These are phyloP conservation scores for Wickerhamomyces subpelliculosus DNA, from an alignment of 805 yeast species.

Conservation along the genomic window DNA sequence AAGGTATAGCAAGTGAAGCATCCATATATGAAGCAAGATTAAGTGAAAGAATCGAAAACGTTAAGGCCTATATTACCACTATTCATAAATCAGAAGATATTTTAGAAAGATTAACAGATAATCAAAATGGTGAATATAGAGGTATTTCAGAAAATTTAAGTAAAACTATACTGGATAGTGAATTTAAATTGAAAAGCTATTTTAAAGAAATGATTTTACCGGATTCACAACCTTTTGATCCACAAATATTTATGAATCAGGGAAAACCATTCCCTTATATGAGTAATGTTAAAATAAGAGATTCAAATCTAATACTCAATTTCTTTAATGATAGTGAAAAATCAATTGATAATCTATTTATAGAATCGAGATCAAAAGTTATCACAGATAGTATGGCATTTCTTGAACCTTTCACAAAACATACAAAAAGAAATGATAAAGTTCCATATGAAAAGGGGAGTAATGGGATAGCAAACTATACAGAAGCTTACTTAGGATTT, in stretches of 20 bases:
- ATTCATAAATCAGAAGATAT: constrained; percentile 40
- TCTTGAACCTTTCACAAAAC: constrained; percentile 39
- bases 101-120: constrained; percentile 34
- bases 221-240: constrained; percentile 36
- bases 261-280: constrained; percentile 35
- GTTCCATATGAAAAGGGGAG: constrained; percentile 56
- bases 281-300: constrained; percentile 28
- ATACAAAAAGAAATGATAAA: constrained; percentile 28
- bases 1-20: constrained; percentile 43
- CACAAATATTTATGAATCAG: constrained; percentile 32
- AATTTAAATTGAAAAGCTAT: constrained; percentile 42
- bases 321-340: constrained; percentile 34
- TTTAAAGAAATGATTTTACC: constrained; percentile 39
- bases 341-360: constrained; percentile 26
- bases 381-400: constrained; percentile 38
- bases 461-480: constrained; percentile 49
- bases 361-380: constrained; percentile 35
- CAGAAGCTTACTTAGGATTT: constrained; percentile 42
- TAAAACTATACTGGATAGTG: constrained; percentile 49
- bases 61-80: constrained; percentile 30
- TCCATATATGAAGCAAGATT: constrained; percentile 32
- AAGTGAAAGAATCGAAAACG: constrained; percentile 24
- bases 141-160: constrained; percentile 61
- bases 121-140: constrained; percentile 34
- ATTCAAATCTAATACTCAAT: constrained; percentile 35